Evolutionary conservation across 192 early-diverging fungal species (phyloP).

Genomic region (Helicostylum pulchrum): DNA sequence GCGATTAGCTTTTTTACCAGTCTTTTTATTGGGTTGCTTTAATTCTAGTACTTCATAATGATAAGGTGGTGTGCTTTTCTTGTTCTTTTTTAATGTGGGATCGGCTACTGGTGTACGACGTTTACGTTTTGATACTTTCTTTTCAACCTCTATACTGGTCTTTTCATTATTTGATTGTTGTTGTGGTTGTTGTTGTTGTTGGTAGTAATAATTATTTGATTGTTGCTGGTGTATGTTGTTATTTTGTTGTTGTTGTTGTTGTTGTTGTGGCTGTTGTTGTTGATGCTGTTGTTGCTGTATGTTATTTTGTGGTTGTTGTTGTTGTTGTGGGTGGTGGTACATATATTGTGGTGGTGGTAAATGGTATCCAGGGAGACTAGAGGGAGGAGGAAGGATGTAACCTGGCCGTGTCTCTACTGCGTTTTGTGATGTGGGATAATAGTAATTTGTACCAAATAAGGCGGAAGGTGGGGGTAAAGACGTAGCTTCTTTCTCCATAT

Average conservation of each 20-base stretch:
- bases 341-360: slow-evolving; percentile 12
- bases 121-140: slow-evolving; percentile 19
- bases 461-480: slow-evolving; percentile 17
- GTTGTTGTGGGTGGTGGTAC: slow-evolving; percentile 7
- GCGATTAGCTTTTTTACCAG: slow-evolving; percentile 11
- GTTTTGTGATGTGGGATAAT: slow-evolving; percentile 4
- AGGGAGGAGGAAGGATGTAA: slow-evolving; percentile 26
- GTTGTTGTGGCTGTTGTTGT: not conserved
- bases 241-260: not conserved
- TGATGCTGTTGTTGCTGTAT: not conserved
- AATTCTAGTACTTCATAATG: slow-evolving; percentile 27
- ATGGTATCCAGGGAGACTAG: slow-evolving; percentile 21
- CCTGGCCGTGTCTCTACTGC: slow-evolving; percentile 1
- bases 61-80: slow-evolving; percentile 12
- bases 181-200: not conserved
- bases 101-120: slow-evolving; percentile 11
- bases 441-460: slow-evolving; percentile 10
- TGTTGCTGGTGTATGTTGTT: not conserved
- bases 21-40: not conserved
- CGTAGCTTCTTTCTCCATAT: slow-evolving; percentile 1
- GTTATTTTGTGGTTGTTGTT: not conserved
- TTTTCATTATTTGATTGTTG: not conserved
- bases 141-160: not conserved
- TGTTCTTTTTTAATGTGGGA: slow-evolving; percentile 4
- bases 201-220: slow-evolving; percentile 1